Conservation (phyloP, 2,329 filamentous ascomycete species). For the Gyromitra esculenta region DNA sequence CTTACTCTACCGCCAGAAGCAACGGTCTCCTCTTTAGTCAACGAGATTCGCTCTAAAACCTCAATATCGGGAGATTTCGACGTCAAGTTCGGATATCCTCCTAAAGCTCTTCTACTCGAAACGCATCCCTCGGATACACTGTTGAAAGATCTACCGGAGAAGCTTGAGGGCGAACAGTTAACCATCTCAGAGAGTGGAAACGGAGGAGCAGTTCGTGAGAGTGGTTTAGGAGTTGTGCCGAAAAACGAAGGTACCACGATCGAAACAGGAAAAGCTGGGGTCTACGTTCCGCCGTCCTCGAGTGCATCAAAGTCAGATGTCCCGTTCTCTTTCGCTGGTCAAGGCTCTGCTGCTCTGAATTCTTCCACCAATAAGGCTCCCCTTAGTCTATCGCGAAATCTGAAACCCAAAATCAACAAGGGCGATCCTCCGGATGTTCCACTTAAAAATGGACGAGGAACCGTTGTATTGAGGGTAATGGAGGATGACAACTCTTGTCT, state of each 20-base stretch:
- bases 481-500: constrained; percentile 96
- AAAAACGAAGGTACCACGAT: constrained; percentile 52
- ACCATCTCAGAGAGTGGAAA: constrained; percentile 63
- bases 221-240: constrained; percentile 48
- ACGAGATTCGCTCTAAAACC: constrained; percentile 71
- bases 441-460: constrained; percentile 67
- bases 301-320: constrained; percentile 34
- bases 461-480: constrained; percentile 85
- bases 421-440: constrained; percentile 71
- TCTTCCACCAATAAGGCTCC: constrained; percentile 33
- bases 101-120: constrained; percentile 73
- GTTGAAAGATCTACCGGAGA: constrained; percentile 69
- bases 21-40: constrained; percentile 70
- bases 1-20: constrained; percentile 75
- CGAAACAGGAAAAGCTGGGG: constrained; percentile 47
- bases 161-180: constrained; percentile 74
- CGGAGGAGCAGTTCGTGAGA: constrained; percentile 38
- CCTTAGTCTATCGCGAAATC: constrained; percentile 32
- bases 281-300: constrained; percentile 39
- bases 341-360: constrained; percentile 50
- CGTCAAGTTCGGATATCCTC: constrained; percentile 86
- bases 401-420: constrained; percentile 58
- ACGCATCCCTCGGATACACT: constrained; percentile 62
- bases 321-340: constrained; percentile 48
- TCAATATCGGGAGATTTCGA: constrained; percentile 71